Percentiles rank a stretch among this genome's conserved stretches.
phyloP scores from a whole-genome alignment of 768 basidiomycete genomes.

The Boletus bicolor region DNA sequence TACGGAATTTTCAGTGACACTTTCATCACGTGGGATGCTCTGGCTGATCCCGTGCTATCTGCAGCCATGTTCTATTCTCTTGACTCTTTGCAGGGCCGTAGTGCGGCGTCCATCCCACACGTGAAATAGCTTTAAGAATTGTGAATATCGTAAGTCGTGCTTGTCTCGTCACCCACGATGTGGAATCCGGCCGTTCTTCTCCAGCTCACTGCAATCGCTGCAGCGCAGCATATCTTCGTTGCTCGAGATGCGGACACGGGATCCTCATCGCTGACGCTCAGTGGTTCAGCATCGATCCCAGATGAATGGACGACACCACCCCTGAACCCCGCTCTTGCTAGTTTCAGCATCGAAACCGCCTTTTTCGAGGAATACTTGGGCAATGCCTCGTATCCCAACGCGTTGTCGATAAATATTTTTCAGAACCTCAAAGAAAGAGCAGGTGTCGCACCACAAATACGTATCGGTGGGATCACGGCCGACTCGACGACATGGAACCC shows the following conservation, averaged over 20 bases:
- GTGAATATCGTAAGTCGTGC: neutral
- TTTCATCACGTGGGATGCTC: neutral
- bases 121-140: neutral
- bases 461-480: slow-evolving; percentile 54
- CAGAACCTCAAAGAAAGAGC: slow-evolving; percentile 45
- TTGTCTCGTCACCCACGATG: slow-evolving; percentile 7
- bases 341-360: slow-evolving; percentile 55
- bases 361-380: slow-evolving; percentile 52
- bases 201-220: slow-evolving; percentile 1
- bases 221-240: slow-evolving; percentile 11
- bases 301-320: slow-evolving; percentile 39
- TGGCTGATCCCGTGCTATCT: neutral
- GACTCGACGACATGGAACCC: slow-evolving; percentile 51
- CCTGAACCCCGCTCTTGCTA: slow-evolving; percentile 44
- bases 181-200: neutral
- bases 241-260: neutral
- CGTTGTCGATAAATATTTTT: slow-evolving; percentile 42
- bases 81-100: neutral
- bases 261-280: slow-evolving; percentile 31
- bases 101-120: slow-evolving; percentile 1
- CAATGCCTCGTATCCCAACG: slow-evolving; percentile 42
- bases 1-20: neutral
- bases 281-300: slow-evolving; percentile 43
- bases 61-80: neutral
- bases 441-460: slow-evolving; percentile 43